Evolutionary conservation across 2,329 filamentous ascomycete genomes (phyloP).

Genomic region (Chrysoporthe austroafricana): DNA sequence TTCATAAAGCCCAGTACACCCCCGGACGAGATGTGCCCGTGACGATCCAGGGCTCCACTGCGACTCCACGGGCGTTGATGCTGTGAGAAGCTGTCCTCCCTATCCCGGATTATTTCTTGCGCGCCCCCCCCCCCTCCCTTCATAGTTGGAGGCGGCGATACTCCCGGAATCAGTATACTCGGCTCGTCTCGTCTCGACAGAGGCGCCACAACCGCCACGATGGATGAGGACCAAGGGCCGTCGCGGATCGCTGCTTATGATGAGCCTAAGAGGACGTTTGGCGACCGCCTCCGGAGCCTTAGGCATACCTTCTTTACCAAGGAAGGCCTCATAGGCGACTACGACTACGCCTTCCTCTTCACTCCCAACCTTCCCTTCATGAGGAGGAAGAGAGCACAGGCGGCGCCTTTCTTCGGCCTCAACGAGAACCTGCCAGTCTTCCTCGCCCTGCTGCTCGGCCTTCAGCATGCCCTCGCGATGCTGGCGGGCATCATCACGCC

Average conservation of each 20-base stretch:
- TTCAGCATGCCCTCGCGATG: slow-evolving; percentile 82
- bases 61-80: background rate
- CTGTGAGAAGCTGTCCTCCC: background rate
- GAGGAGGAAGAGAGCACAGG: slow-evolving; percentile 60
- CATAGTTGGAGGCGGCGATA: too few relatives aligned
- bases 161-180: background rate
- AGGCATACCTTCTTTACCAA: slow-evolving; percentile 57
- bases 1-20: too few relatives aligned
- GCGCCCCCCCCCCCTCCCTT: background rate
- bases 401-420: slow-evolving; percentile 84
- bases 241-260: slow-evolving; percentile 51
- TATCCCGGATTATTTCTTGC: too few relatives aligned
- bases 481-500: slow-evolving; percentile 76
- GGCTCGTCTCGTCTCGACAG: background rate
- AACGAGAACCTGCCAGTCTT: slow-evolving; percentile 78
- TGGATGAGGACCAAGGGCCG: slow-evolving; percentile 62
- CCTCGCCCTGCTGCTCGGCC: slow-evolving; percentile 72
- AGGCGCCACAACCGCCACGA: slow-evolving; percentile 34
- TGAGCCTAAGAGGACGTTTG: slow-evolving; percentile 39
- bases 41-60: background rate
- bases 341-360: slow-evolving; percentile 92
- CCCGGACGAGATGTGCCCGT: background rate
- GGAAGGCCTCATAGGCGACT: slow-evolving; percentile 79
- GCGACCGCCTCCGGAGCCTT: slow-evolving; percentile 36
- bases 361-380: slow-evolving; percentile 82